Evolutionary conservation across 805 yeast genomes (phyloP).

Genomic region (Ascoidea tarda): DNA sequence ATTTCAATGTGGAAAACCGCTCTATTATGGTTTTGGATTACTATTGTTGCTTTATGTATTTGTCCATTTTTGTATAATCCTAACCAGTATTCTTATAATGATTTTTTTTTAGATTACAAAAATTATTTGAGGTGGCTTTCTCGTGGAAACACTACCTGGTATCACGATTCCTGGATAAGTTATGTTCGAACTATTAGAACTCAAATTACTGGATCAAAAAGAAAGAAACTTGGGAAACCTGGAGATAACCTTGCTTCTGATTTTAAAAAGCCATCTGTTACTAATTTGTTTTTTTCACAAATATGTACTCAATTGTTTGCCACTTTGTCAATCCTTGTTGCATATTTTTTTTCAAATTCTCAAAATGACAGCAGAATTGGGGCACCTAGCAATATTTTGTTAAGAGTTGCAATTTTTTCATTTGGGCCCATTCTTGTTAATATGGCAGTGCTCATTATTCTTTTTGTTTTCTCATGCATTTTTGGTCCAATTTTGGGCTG

Average conservation of each 20-base stretch:
- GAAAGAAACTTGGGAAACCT: slow-evolving; percentile 21
- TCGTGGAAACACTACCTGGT: slow-evolving; percentile 31
- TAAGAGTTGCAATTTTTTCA: slow-evolving; percentile 29
- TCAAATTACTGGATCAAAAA: slow-evolving; percentile 42
- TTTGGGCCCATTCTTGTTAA: slow-evolving; percentile 14
- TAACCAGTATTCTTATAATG: slow-evolving; percentile 48
- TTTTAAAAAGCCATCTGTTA: slow-evolving; percentile 33
- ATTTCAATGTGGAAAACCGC: slow-evolving; percentile 48
- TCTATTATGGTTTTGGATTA: slow-evolving; percentile 49
- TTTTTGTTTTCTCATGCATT: slow-evolving; percentile 27
- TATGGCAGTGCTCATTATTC: slow-evolving; percentile 9
- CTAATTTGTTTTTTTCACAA: slow-evolving; percentile 27
- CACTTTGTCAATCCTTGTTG: slow-evolving; percentile 23
- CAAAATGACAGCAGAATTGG: slow-evolving; percentile 28
- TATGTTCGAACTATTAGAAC: slow-evolving; percentile 37
- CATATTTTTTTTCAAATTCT: slow-evolving; percentile 39
- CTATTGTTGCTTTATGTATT: slow-evolving; percentile 35
- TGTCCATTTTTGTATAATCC: slow-evolving; percentile 56
- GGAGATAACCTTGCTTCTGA: slow-evolving; percentile 28
- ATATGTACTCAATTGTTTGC: slow-evolving; percentile 23
- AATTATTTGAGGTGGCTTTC: slow-evolving; percentile 28
- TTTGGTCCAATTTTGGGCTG: slow-evolving; percentile 33
- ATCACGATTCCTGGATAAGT: slow-evolving; percentile 27
- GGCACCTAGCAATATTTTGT: slow-evolving; percentile 24
- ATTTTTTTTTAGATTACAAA: slow-evolving; percentile 47